These are phyloP conservation scores for Globisporangium abappressorium DNA, from an alignment of 352 stramenopile genomes.

Conservation along the genomic window DNA sequence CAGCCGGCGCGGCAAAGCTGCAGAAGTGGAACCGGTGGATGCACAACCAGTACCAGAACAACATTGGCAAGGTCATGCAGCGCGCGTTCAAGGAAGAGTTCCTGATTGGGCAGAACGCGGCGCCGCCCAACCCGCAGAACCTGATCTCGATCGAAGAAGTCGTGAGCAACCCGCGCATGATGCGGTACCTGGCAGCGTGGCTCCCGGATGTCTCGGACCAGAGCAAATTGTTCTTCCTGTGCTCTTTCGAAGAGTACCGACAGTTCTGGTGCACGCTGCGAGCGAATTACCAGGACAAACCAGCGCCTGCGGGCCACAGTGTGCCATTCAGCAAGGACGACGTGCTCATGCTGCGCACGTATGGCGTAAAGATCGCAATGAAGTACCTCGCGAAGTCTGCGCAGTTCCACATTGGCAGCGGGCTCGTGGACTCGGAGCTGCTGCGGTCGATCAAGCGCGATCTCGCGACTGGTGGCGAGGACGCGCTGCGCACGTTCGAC, in stretches of 20 bases:
- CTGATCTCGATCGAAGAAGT: constrained; percentile 78
- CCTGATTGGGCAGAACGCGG: constrained; percentile 26
- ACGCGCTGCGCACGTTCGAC: constrained; percentile 80
- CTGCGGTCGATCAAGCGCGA: constrained; percentile 74
- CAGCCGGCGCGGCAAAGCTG: constrained; percentile 56
- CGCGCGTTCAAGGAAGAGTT: constrained; percentile 61
- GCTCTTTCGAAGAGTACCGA: constrained; percentile 72
- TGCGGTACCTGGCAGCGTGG: constrained; percentile 77
- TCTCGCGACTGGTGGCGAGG: constrained; percentile 70
- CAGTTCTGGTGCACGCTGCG: constrained; percentile 72
- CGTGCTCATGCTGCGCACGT: constrained; percentile 78
- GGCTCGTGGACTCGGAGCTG: constrained; percentile 58
- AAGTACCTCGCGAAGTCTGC: constrained; percentile 80
- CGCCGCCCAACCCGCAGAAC: constrained; percentile 36
- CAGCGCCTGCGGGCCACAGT: constrained; percentile 11
- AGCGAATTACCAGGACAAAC: constrained; percentile 47
- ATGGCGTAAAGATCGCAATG: constrained; percentile 84
- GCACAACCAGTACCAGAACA: constrained; percentile 68
- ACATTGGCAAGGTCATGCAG: constrained; percentile 68
- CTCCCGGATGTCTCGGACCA: constrained; percentile 48
- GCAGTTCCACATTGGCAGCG: constrained; percentile 74
- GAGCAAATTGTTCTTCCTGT: constrained; percentile 82
- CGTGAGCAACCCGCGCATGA: constrained; percentile 76
- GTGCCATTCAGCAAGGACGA: constrained; percentile 80
- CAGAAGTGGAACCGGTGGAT: constrained; percentile 86